Evolutionary conservation across 441 rosid species (phyloP).

Genomic region (Breynia disticha): DNA sequence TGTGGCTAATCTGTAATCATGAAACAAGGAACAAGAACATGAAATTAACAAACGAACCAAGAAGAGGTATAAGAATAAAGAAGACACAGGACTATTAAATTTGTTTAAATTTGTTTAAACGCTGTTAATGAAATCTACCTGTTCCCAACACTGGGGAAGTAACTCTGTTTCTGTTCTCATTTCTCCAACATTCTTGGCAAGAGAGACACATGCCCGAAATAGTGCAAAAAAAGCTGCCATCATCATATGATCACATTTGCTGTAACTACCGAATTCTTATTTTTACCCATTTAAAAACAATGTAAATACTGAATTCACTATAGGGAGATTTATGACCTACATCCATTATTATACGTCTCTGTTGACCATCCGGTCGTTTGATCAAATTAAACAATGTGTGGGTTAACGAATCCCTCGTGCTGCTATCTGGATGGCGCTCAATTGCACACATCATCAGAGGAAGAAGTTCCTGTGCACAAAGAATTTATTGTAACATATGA

Average conservation of each 20-base stretch:
- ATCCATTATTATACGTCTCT: slow-evolving; percentile 91
- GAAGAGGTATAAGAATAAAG: slow-evolving; percentile 1
- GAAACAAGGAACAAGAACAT: slow-evolving; percentile 12
- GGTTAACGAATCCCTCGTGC: slow-evolving; percentile 81
- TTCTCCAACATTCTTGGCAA: slow-evolving; percentile 92
- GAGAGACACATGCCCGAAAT: slow-evolving; percentile 85
- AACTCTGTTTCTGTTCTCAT: slow-evolving; percentile 98
- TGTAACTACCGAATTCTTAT: too few relatives aligned
- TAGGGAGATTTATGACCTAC: slow-evolving; percentile 31
- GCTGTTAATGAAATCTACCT: slow-evolving; percentile 47
- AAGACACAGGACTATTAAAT: neutral
- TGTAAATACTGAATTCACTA: neutral
- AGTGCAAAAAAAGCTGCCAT: neutral
- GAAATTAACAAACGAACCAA: too few relatives aligned
- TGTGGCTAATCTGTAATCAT: slow-evolving; percentile 70
- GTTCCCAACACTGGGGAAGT: slow-evolving; percentile 99
- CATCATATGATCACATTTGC: too few relatives aligned
- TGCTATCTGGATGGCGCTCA: slow-evolving; percentile 84
- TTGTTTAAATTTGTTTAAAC: slow-evolving; percentile 10
- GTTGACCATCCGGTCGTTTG: slow-evolving; percentile 95
- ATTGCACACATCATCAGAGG: slow-evolving; percentile 99
- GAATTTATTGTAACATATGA: neutral
- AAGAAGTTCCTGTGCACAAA: slow-evolving; percentile 66
- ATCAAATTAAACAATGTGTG: slow-evolving; percentile 90
- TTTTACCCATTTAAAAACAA: too few relatives aligned